A percentile compares a stretch with the other conserved stretches of the same genome.
phyloP scores from a whole-genome alignment of 2,329 filamentous ascomycete species.

The Nectriaceae sp. region DNA sequence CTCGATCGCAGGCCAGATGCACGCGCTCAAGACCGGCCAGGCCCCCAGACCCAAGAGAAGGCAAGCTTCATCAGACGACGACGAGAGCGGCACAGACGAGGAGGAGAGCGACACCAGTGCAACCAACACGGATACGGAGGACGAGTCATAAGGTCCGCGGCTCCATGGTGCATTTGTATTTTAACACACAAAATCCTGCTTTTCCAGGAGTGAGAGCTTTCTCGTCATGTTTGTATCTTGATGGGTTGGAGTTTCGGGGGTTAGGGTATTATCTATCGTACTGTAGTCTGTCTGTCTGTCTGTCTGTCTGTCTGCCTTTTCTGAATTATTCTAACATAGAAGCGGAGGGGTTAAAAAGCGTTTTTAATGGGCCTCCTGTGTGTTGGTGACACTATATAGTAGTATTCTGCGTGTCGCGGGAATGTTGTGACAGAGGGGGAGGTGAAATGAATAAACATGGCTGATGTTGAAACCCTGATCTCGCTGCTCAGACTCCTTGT shows the following conservation, averaged over 20 bases:
- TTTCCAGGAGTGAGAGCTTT: not conserved
- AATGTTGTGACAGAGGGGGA: no score
- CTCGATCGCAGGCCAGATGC: slow-evolving; percentile 89
- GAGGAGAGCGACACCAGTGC: slow-evolving; percentile 67
- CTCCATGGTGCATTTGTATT: not conserved
- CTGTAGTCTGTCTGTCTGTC: slow-evolving; percentile 4
- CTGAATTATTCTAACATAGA: no score
- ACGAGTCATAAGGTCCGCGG: slow-evolving; percentile 47
- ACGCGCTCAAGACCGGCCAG: slow-evolving; percentile 74
- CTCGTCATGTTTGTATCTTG: slow-evolving; percentile 5
- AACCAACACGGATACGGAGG: slow-evolving; percentile 69
- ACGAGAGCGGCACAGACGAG: slow-evolving; percentile 79
- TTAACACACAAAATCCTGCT: not conserved
- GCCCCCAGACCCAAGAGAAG: slow-evolving; percentile 61
- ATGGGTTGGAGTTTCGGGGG: slow-evolving; percentile 15
- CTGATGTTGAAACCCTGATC: no score
- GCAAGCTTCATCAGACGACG: slow-evolving; percentile 63
- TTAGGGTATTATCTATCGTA: slow-evolving; percentile 9
- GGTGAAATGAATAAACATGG: no score
- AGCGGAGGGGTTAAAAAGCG: no score
- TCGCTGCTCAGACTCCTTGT: no score
- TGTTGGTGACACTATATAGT: no score
- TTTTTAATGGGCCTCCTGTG: no score
- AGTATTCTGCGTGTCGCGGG: no score
- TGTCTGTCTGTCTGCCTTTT: no score